Conservation (phyloP, 371 early-diverging fungal species). For the Umbelopsis sp. region DNA sequence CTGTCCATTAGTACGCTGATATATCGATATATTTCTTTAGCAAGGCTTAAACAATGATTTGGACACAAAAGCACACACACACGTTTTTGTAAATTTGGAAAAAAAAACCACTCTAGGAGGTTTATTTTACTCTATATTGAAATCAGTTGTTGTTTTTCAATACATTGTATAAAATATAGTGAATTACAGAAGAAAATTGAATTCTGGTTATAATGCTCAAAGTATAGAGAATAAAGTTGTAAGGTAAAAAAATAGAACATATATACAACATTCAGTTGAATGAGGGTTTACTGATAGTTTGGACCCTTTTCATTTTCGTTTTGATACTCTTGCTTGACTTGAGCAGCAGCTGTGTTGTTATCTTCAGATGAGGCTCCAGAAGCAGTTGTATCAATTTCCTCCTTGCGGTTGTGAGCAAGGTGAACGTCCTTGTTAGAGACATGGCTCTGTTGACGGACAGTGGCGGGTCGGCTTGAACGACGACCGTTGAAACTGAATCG, state of each 20-base stretch:
- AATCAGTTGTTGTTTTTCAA: background rate
- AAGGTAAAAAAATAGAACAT: background rate
- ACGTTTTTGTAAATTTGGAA: too few species aligned
- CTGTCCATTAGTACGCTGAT: too few species aligned
- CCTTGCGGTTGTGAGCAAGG: slow-evolving; percentile 21
- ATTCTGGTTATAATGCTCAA: background rate
- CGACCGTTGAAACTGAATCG: slow-evolving; percentile 34
- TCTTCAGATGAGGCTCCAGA: background rate
- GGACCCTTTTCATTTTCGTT: slow-evolving; percentile 36
- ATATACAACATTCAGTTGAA: background rate
- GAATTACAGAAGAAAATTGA: background rate
- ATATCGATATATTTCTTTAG: too few species aligned
- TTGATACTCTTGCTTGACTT: slow-evolving; percentile 39
- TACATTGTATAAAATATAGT: background rate
- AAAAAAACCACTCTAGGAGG: background rate
- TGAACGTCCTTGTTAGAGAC: slow-evolving; percentile 33
- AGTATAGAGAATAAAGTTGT: background rate
- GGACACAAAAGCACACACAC: too few species aligned
- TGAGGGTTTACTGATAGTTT: slow-evolving; percentile 38
- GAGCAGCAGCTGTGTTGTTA: slow-evolving; percentile 35
- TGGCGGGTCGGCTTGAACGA: slow-evolving; percentile 37
- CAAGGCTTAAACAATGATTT: too few species aligned
- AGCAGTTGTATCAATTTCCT: slow-evolving; percentile 28
- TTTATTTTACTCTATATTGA: background rate
- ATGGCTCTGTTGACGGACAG: slow-evolving; percentile 48